Base-by-base conservation (phyloP, 768 basidiomycete species). In the Hygrophorus russula region DNA sequence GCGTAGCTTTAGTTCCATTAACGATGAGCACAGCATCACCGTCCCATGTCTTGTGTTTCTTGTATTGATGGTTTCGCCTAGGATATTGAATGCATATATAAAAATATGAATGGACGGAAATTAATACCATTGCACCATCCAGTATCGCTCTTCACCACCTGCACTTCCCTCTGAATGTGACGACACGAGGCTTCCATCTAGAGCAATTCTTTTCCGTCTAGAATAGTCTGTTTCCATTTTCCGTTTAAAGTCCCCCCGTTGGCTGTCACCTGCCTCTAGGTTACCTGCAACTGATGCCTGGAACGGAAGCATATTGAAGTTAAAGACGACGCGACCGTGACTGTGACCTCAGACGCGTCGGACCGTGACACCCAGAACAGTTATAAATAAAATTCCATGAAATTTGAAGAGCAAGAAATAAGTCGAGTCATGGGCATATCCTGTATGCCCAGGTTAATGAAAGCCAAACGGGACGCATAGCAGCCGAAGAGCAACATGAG, bases 21-120 rank as follows among this genome's bases (percentile, higher is more conserved):
- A 76, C 64, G 8, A 75, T 73, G 4, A 86, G 66, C n/a, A 82
- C 68, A 30, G 70, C 80, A 53, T 82, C 86, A 30, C 84, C 88
- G 41, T 92, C 88, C 90, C 90, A 93, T 0, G 83, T 89, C 58
- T 90, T 89, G 54, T 91, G 80, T 60, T 92, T 92, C 64, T 76
- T 85, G 31, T 68, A 65, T 58, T 88, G 83, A 35, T 70, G 79
- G 36, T 64, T 71, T 46, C 83, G 64, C 83, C 82, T 84, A 29
- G 1, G 14, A 9, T 12, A 12, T 13, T 44, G 12, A 27, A 12
- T 14, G 19, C n/a, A 20, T 31, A 14, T 41, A 28, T 20, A 3
- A 13, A 19, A 32, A 35, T 19, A n/a, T 39, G 36, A 33, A 42
- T 15, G n/a, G 1, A 34, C 27, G 13, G 18, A 36, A 17, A 24